Evolutionary conservation across 2,329 filamentous ascomycete genomes (phyloP).

Genomic region (Diaporthe velutina): DNA sequence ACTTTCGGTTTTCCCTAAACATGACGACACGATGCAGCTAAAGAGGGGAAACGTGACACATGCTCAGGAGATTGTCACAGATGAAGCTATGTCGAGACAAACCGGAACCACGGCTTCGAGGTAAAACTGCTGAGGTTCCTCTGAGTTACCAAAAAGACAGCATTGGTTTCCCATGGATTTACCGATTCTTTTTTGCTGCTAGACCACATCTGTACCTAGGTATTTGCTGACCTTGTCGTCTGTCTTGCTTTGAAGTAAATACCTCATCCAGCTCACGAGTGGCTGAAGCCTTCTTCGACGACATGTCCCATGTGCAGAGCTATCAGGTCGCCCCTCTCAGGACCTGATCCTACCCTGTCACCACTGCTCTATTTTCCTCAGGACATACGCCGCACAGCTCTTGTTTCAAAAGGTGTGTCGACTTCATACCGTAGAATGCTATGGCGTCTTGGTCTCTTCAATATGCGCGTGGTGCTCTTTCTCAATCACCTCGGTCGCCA

Average conservation of each 20-base stretch:
- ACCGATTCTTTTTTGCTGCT: neutral
- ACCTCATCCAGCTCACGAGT: too few species aligned
- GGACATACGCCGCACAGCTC: neutral
- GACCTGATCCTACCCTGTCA: neutral
- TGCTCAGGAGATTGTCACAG: too few species aligned
- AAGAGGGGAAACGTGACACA: conserved; percentile 7
- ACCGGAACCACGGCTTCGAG: neutral
- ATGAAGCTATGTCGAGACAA: neutral
- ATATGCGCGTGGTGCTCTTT: neutral
- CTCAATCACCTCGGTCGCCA: neutral
- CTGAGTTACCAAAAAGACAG: neutral
- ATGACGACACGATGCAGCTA: conserved; percentile 9
- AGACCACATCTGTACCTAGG: too few species aligned
- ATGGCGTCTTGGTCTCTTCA: neutral
- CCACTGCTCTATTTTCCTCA: neutral
- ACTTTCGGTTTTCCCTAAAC: neutral
- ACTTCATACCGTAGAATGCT: too few species aligned
- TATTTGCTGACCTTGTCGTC: neutral
- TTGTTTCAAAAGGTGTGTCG: too few species aligned
- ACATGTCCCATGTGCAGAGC: neutral
- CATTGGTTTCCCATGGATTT: neutral
- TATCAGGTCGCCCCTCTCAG: neutral
- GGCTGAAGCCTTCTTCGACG: neutral
- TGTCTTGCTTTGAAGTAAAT: neutral
- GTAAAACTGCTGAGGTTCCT: neutral